Evolutionary conservation across 2,329 filamentous ascomycete species (phyloP).

Genomic region (Pezicula neosporulosa): DNA sequence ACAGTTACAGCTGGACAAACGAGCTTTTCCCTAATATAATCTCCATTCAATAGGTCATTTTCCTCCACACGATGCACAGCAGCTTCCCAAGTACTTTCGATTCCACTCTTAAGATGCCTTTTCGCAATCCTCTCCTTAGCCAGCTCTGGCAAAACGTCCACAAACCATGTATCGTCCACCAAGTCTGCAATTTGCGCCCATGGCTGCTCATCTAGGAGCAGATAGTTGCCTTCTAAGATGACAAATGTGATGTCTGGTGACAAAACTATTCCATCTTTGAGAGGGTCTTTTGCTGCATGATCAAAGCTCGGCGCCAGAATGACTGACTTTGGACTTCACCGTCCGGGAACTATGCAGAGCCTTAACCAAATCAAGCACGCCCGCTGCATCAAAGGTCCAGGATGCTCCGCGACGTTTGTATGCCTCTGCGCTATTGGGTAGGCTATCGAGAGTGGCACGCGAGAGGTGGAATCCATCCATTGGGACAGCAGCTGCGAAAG

Average conservation of each 20-base stretch:
- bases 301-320: conserved; percentile 72
- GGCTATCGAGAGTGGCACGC: conserved; percentile 71
- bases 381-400: conserved; percentile 84
- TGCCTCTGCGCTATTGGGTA: conserved; percentile 72
- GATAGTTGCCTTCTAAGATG: conserved; percentile 75
- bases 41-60: conserved; percentile 84
- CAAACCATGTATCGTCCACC: conserved; percentile 76
- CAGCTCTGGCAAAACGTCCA: conserved; percentile 67
- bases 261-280: conserved; percentile 63
- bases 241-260: conserved; percentile 57
- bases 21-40: conserved; percentile 66
- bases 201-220: conserved; percentile 58
- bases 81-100: conserved; percentile 65
- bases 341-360: conserved; percentile 10
- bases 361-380: conserved; percentile 65
- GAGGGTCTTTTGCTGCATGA: conserved; percentile 75
- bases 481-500: conserved; percentile 70
- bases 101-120: conserved; percentile 76
- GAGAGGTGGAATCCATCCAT: conserved; percentile 96
- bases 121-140: conserved; percentile 67
- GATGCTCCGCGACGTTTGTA: conserved; percentile 80
- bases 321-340: conserved; percentile 10
- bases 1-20: conserved; percentile 63
- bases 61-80: conserved; percentile 70
- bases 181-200: conserved; percentile 63